Conservation (phyloP, 2,329 filamentous ascomycete genomes). For the Cladosporium sp. region DNA sequence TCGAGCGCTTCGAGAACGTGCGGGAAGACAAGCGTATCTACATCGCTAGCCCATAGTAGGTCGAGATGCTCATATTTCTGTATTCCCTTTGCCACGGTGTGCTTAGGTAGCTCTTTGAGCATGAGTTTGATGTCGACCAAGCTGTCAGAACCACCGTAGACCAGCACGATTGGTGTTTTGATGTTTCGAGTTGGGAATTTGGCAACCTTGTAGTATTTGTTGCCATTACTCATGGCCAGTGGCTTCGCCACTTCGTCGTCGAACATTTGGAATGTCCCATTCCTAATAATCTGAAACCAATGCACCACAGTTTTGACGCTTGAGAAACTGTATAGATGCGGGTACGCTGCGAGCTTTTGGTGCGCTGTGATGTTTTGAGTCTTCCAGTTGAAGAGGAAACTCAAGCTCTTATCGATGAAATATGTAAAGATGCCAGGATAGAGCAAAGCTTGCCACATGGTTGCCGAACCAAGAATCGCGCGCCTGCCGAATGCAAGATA, state of each 20-base stretch:
- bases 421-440: constrained; percentile 92
- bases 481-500: constrained; percentile 90
- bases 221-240: constrained; percentile 64
- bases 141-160: constrained; percentile 92
- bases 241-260: constrained; percentile 87
- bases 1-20: constrained; percentile 88
- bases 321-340: constrained; percentile 93
- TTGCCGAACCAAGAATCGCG: constrained; percentile 85
- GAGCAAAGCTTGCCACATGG: constrained; percentile 94
- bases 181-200: constrained; percentile 97
- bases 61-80: constrained; percentile 95
- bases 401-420: constrained; percentile 75
- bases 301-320: constrained; percentile 96
- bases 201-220: constrained; percentile 91
- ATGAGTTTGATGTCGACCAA: constrained; percentile 91
- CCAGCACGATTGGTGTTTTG: constrained; percentile 85
- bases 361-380: constrained; percentile 75
- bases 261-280: constrained; percentile 95
- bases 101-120: constrained; percentile 78
- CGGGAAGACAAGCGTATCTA: constrained; percentile 78
- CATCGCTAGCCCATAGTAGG: constrained; percentile 88
- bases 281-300: constrained; percentile 99
- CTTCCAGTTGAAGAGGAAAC: constrained; percentile 86
- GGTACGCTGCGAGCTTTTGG: constrained; percentile 93
- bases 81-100: constrained; percentile 82